Evolutionary conservation across 257 asterid species (phyloP).

Genomic region (Nicotiana benthamiana): DNA sequence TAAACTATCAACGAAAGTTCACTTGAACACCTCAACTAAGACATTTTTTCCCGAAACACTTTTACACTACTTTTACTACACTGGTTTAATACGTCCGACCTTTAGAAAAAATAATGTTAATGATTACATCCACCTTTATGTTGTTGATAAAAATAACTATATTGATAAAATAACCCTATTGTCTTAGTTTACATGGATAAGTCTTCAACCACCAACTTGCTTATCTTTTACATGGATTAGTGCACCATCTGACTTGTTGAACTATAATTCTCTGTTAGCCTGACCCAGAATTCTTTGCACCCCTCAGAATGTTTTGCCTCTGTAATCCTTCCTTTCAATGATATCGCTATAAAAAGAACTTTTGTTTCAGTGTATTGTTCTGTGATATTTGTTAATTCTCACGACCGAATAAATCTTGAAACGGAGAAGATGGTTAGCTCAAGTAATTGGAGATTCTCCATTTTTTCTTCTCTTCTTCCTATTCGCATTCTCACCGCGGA

Average conservation of each 20-base stretch:
- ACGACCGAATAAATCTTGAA: neutral
- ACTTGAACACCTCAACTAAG: too few relatives aligned
- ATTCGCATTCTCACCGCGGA: slow-evolving; percentile 22
- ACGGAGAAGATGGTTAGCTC: neutral
- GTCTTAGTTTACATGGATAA: neutral
- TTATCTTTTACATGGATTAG: neutral
- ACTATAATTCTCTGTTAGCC: neutral
- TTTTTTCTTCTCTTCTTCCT: neutral
- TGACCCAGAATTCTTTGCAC: neutral
- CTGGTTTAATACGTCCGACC: too few relatives aligned
- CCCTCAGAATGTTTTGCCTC: neutral
- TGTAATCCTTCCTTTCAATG: neutral
- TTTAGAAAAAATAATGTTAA: too few relatives aligned
- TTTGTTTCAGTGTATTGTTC: too few relatives aligned
- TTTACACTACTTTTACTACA: too few relatives aligned
- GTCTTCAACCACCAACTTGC: slow-evolving; percentile 3
- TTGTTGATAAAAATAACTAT: neutral
- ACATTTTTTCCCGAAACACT: too few relatives aligned
- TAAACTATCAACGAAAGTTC: too few relatives aligned
- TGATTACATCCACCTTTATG: neutral
- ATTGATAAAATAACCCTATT: too few relatives aligned
- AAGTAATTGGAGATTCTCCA: neutral
- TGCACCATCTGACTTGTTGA: neutral
- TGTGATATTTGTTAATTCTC: neutral
- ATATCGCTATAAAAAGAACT: neutral